Evolutionary conservation across 495 filamentous ascomycete genomes (phyloP).

Genomic region (Aspergillus baeticus): DNA sequence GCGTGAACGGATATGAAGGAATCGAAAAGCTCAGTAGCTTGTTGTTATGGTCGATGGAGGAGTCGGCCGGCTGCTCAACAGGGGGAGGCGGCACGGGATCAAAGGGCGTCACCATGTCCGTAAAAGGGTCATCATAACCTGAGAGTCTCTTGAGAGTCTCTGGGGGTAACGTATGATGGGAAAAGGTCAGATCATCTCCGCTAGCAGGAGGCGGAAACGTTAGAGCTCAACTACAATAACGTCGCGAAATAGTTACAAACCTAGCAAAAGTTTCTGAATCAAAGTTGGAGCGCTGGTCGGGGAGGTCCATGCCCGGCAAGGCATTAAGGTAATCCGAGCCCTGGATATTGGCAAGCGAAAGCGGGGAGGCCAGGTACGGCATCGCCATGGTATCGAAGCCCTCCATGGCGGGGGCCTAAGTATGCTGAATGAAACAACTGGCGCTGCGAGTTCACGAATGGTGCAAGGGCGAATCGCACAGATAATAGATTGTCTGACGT

Average conservation of each 20-base stretch:
- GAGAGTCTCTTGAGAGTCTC: slow-evolving; percentile 40
- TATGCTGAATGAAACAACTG: slow-evolving; percentile 1
- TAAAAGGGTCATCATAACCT: slow-evolving; percentile 70
- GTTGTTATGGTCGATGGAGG: slow-evolving; percentile 66
- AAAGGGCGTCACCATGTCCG: slow-evolving; percentile 51
- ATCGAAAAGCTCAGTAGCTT: slow-evolving; percentile 79
- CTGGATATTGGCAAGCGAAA: slow-evolving; percentile 53
- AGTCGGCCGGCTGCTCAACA: slow-evolving; percentile 38
- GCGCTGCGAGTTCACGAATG: slow-evolving; percentile 7
- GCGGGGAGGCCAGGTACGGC: slow-evolving; percentile 57
- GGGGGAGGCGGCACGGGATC: slow-evolving; percentile 43
- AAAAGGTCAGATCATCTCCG: slow-evolving; percentile 44
- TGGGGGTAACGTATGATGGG: slow-evolving; percentile 32
- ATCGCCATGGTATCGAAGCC: slow-evolving; percentile 65
- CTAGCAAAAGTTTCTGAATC: slow-evolving; percentile 60
- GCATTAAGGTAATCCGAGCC: slow-evolving; percentile 51
- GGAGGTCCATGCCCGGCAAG: slow-evolving; percentile 53
- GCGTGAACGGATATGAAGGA: slow-evolving; percentile 64
- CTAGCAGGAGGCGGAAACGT: slow-evolving; percentile 7
- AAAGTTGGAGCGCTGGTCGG: slow-evolving; percentile 57
- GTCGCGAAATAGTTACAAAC: slow-evolving; percentile 31
- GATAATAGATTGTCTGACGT: neutral
- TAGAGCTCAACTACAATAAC: neutral
- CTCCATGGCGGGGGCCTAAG: slow-evolving; percentile 48
- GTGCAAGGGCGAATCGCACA: slow-evolving; percentile 22